phyloP scores from a whole-genome alignment of 352 stramenopile genomes.

The Pythium aquatile region DNA sequence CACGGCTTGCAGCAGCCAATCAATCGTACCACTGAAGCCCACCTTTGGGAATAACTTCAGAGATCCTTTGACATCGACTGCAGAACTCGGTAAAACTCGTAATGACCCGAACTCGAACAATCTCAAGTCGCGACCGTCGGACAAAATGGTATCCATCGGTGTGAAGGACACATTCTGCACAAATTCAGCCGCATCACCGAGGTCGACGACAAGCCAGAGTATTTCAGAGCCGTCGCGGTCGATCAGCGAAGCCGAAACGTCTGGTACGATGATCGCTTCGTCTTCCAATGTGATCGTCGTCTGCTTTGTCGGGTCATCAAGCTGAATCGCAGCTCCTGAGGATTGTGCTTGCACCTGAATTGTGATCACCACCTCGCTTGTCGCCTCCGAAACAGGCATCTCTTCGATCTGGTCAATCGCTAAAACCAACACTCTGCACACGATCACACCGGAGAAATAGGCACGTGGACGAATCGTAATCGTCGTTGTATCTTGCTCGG shows the following conservation, averaged over 20 bases:
- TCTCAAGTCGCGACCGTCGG: not conserved
- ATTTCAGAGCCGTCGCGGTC: slow-evolving; percentile 26
- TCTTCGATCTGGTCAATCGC: slow-evolving; percentile 22
- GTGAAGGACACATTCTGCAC: slow-evolving; percentile 25
- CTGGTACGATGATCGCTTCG: not conserved
- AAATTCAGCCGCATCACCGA: slow-evolving; percentile 5
- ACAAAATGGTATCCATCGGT: not conserved
- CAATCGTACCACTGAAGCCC: slow-evolving; percentile 13
- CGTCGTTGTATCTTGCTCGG: slow-evolving; percentile 4
- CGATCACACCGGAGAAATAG: slow-evolving; percentile 35
- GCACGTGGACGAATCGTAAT: slow-evolving; percentile 24
- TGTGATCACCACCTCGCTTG: not conserved
- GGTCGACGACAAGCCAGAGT: slow-evolving; percentile 19
- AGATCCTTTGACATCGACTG: slow-evolving; percentile 12
- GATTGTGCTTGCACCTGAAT: slow-evolving; percentile 3
- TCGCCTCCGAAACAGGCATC: not conserved
- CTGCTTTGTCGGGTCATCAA: not conserved
- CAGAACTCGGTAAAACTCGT: not conserved
- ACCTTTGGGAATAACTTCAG: slow-evolving; percentile 11
- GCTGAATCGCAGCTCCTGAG: slow-evolving; percentile 3
- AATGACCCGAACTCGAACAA: not conserved
- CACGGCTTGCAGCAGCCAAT: slow-evolving; percentile 2
- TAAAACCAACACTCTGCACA: slow-evolving; percentile 22
- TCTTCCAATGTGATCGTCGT: slow-evolving; percentile 13
- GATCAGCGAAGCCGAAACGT: slow-evolving; percentile 13